A percentile compares a stretch with the other conserved stretches of the same genome.
Conservation (phyloP, 2,329 filamentous ascomycete species). For the Sarocladium kiliense region DNA sequence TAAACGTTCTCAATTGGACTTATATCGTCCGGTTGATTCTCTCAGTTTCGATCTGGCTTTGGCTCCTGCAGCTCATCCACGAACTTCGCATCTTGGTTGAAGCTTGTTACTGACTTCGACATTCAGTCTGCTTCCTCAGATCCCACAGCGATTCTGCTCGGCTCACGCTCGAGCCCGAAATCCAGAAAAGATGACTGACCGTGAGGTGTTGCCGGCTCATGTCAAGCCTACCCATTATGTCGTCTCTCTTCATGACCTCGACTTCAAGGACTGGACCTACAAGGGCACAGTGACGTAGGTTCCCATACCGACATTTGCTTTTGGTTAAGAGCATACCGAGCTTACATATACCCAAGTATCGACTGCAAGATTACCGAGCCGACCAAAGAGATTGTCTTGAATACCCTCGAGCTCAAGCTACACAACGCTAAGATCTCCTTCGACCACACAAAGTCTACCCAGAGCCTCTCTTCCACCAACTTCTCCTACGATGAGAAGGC, state of each 20-base stretch:
- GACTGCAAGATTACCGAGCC: constrained; percentile 65
- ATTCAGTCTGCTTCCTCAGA: constrained; percentile 17
- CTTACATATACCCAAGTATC: constrained; percentile 47
- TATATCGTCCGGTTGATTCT: background rate
- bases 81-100: background rate
- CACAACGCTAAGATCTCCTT: constrained; percentile 56
- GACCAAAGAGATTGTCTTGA: constrained; percentile 75
- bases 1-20: background rate
- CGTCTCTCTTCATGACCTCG: constrained; percentile 74
- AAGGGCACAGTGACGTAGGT: constrained; percentile 67
- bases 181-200: constrained; percentile 45
- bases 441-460: constrained; percentile 51
- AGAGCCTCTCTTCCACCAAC: constrained; percentile 54
- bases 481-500: constrained; percentile 78
- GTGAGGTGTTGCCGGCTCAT: constrained; percentile 55
- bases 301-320: constrained; percentile 2
- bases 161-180: constrained; percentile 30
- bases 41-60: background rate
- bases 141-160: constrained; percentile 27
- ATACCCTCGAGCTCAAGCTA: constrained; percentile 79
- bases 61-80: background rate
- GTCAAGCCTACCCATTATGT: constrained; percentile 84
- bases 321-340: constrained; percentile 4
- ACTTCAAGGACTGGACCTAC: constrained; percentile 71
- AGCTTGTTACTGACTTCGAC: background rate